Evolutionary conservation across 768 basidiomycete species (phyloP).

Genomic region (Gyrodon lividus): DNA sequence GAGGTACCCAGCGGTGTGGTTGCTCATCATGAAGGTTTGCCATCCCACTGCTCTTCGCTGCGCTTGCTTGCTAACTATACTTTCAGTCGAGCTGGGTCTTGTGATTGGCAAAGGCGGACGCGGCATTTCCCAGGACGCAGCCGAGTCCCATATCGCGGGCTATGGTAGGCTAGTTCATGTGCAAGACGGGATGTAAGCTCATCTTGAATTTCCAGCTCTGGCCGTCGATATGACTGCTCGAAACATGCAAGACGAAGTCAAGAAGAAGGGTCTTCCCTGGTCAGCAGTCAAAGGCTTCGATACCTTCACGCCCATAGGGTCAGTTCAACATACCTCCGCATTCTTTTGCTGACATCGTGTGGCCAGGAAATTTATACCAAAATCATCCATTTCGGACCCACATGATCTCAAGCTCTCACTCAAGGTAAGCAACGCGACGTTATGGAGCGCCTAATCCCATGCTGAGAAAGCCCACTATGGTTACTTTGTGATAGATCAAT

Average conservation of each 20-base stretch:
- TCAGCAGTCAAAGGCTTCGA: slow-evolving; percentile 96
- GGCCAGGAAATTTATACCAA: slow-evolving; percentile 77
- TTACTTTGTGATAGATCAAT: slow-evolving; percentile 60
- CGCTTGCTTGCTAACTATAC: not conserved
- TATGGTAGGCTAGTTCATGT: slow-evolving; percentile 59
- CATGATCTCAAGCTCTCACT: slow-evolving; percentile 75
- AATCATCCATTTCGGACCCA: slow-evolving; percentile 62
- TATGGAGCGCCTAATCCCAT: not conserved
- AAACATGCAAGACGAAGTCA: slow-evolving; percentile 91
- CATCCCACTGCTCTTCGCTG: not conserved
- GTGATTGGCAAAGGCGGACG: slow-evolving; percentile 88
- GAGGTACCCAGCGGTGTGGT: slow-evolving; percentile 84
- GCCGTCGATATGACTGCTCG: slow-evolving; percentile 97
- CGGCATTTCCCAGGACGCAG: slow-evolving; percentile 72
- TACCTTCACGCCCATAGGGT: slow-evolving; percentile 93
- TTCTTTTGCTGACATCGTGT: slow-evolving; percentile 1
- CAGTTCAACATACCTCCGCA: slow-evolving; percentile 8
- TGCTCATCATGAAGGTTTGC: slow-evolving; percentile 87
- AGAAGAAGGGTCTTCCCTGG: slow-evolving; percentile 96
- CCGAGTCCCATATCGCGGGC: slow-evolving; percentile 81
- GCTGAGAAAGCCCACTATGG: not conserved
- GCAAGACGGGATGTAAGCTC: no score
- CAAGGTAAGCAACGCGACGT: slow-evolving; percentile 46
- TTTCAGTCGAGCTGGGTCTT: slow-evolving; percentile 90
- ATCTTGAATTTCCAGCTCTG: slow-evolving; percentile 46